Percentiles rank a stretch among this genome's conserved stretches.
These are phyloP conservation scores for Dactylellina leptospora DNA, from an alignment of 2,329 filamentous ascomycete genomes.

Conservation along the genomic window DNA sequence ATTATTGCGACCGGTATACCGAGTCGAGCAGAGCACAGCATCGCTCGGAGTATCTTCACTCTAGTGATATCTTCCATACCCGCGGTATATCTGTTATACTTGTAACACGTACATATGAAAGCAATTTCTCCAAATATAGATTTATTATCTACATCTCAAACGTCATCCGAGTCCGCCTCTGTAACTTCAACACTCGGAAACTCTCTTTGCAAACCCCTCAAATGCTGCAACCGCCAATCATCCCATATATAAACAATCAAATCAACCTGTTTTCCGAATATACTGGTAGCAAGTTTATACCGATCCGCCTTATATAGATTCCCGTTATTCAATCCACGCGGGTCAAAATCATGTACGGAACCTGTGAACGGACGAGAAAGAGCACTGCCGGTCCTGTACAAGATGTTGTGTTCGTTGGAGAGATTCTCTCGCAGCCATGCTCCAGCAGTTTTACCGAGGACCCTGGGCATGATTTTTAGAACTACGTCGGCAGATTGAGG, in stretches of 20 bases:
- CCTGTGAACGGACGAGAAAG: neutral
- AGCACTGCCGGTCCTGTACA: neutral
- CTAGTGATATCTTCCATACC: too few relatives aligned
- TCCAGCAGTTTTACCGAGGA: neutral
- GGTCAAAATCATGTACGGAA: too few relatives aligned
- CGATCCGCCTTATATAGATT: neutral
- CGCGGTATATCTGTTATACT: too few relatives aligned
- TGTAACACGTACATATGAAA: too few relatives aligned
- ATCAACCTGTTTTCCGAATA: neutral
- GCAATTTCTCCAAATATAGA: too few relatives aligned
- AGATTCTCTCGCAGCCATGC: neutral
- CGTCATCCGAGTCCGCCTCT: too few relatives aligned
- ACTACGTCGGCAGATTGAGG: neutral
- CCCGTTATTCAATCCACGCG: too few relatives aligned
- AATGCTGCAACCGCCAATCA: neutral
- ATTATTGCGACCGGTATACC: too few relatives aligned
- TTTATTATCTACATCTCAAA: too few relatives aligned
- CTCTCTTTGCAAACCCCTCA: neutral
- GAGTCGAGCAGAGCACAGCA: too few relatives aligned
- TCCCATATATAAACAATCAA: conserved; percentile 55
- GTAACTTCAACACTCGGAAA: too few relatives aligned
- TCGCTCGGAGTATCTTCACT: too few relatives aligned
- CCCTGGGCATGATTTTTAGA: neutral
- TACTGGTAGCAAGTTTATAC: neutral
- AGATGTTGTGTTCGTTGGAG: neutral